phyloP scores from a whole-genome alignment of 495 filamentous ascomycete species.

The Talaromyces wortmannii region DNA sequence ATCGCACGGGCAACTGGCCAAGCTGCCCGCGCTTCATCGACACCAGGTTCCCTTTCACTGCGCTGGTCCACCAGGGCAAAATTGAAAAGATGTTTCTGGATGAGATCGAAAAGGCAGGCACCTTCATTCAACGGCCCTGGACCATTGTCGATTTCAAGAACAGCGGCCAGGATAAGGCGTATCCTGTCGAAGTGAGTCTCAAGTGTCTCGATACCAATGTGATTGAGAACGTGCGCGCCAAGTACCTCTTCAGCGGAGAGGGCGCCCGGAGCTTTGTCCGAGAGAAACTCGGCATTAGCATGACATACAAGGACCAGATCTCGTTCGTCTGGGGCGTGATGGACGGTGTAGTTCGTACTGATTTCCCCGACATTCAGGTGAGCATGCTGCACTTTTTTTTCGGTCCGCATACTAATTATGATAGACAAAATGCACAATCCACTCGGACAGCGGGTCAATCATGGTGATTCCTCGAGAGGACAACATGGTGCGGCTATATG shows the following conservation, averaged over 20 bases:
- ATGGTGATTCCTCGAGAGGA: conserved; percentile 73
- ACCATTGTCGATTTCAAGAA: conserved; percentile 55
- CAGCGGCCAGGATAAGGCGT: conserved; percentile 44
- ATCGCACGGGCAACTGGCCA: conserved; percentile 55
- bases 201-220: conserved; percentile 68
- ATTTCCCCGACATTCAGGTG: conserved; percentile 75
- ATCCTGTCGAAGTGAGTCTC: conserved; percentile 62
- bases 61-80: conserved; percentile 57
- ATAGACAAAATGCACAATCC: conserved; percentile 83
- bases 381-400: conserved; percentile 2
- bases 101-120: conserved; percentile 54
- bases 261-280: conserved; percentile 58
- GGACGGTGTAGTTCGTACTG: conserved; percentile 67
- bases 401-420: neutral
- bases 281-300: conserved; percentile 50
- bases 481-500: conserved; percentile 71
- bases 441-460: conserved; percentile 50
- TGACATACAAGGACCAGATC: conserved; percentile 58
- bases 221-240: conserved; percentile 55
- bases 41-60: conserved; percentile 60
- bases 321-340: conserved; percentile 74
- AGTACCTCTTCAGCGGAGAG: conserved; percentile 61
- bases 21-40: conserved; percentile 61
- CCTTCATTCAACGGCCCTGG: conserved; percentile 54
- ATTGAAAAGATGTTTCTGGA: conserved; percentile 60